A percentile compares a stretch with the other conserved stretches of the same genome.
These are phyloP conservation scores for Haplosporangium sp. DNA, from an alignment of 371 early-diverging fungal species.

Conservation along the genomic window DNA sequence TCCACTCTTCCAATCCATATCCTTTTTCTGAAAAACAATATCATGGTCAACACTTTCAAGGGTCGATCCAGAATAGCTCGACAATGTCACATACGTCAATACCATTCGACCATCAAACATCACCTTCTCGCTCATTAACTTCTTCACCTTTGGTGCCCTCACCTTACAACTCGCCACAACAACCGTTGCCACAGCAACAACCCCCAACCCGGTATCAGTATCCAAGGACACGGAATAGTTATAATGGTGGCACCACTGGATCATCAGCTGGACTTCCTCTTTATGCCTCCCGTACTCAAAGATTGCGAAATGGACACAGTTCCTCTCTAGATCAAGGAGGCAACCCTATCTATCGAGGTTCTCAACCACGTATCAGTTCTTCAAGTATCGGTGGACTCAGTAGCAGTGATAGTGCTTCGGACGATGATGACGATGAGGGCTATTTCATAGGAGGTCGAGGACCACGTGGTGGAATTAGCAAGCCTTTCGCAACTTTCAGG, in stretches of 20 bases:
- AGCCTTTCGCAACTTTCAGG: slow-evolving; percentile 32
- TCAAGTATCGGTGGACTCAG: slow-evolving; percentile 27
- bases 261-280: slow-evolving; percentile 28
- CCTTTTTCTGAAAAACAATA: slow-evolving; percentile 22
- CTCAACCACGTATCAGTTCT: slow-evolving; percentile 27
- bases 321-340: slow-evolving; percentile 43
- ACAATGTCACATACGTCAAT: slow-evolving; percentile 11
- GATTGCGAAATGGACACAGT: slow-evolving; percentile 46
- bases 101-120: slow-evolving; percentile 10
- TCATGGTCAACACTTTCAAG: slow-evolving; percentile 1
- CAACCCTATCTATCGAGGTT: slow-evolving; percentile 40
- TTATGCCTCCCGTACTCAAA: slow-evolving; percentile 48
- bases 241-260: slow-evolving; percentile 10
- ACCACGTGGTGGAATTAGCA: slow-evolving; percentile 13
- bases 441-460: slow-evolving; percentile 35
- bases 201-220: slow-evolving; percentile 55
- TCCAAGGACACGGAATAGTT: slow-evolving; percentile 52
- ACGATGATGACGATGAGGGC: slow-evolving; percentile 28
- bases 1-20: background rate
- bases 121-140: slow-evolving; percentile 25
- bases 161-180: slow-evolving; percentile 26
- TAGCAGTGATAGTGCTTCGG: slow-evolving; percentile 37
- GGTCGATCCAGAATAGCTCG: background rate
- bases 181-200: slow-evolving; percentile 25
- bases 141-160: slow-evolving; percentile 38